phyloP scores from a whole-genome alignment of 2,329 filamentous ascomycete genomes.

The Pleomassaria siparia region DNA sequence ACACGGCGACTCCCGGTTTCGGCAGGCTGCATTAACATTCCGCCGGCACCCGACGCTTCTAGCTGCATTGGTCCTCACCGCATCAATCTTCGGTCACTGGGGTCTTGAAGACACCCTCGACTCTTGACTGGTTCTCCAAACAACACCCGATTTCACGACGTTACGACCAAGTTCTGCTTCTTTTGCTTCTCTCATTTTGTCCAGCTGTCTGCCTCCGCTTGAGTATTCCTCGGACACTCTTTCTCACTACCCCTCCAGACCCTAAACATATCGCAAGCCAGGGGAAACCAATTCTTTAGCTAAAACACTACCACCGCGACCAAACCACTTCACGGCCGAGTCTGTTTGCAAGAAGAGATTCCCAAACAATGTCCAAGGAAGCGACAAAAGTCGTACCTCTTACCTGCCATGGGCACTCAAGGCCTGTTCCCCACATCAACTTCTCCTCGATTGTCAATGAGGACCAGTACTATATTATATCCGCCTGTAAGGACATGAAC shows the following conservation, averaged over 20 bases:
- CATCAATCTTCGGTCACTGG: slow-evolving; percentile 2
- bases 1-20: no score
- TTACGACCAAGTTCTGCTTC: slow-evolving; percentile 10
- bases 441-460: slow-evolving; percentile 84
- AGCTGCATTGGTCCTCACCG: background rate
- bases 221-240: slow-evolving; percentile 1
- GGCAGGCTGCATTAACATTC: background rate
- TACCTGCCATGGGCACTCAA: slow-evolving; percentile 92
- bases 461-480: slow-evolving; percentile 87
- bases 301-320: background rate
- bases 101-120: background rate
- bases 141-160: slow-evolving; percentile 9
- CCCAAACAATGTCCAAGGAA: slow-evolving; percentile 17
- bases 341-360: background rate
- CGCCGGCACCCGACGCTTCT: background rate
- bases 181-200: slow-evolving; percentile 1
- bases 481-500: slow-evolving; percentile 87
- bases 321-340: background rate
- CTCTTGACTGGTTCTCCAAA: background rate
- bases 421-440: slow-evolving; percentile 86
- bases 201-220: background rate
- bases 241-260: slow-evolving; percentile 1
- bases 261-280: background rate
- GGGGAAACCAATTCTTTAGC: background rate
- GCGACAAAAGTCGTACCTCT: slow-evolving; percentile 73